A percentile compares a stretch with the other conserved stretches of the same genome.
Conservation (phyloP, 1,139 yeast genomes). For the Candida albicans region DNA sequence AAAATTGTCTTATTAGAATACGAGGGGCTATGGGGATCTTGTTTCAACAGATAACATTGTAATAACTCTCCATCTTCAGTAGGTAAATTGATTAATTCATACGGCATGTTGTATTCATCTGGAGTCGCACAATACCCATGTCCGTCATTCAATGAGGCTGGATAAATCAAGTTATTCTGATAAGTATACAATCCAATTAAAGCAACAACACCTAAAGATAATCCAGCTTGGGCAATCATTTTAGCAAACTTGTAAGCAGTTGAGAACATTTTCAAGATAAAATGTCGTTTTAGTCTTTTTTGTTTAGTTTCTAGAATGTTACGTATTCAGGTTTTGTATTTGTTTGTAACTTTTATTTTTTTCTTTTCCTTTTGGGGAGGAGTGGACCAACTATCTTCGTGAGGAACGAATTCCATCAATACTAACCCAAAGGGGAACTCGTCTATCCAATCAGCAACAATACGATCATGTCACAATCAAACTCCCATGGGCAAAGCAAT, state of each 20-base stretch:
- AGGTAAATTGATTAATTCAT: conserved; percentile 55
- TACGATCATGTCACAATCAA: conserved; percentile 8
- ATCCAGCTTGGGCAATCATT: conserved; percentile 29
- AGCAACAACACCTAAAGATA: conserved; percentile 39
- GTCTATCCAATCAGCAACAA: no score
- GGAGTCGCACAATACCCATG: conserved; percentile 79
- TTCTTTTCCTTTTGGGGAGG: neutral
- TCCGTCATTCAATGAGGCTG: conserved; percentile 78
- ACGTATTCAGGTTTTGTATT: neutral
- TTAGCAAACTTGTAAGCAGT: conserved; percentile 14
- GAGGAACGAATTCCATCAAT: no score
- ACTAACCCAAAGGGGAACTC: no score
- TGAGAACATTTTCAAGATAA: conserved; percentile 3
- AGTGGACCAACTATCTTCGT: no score
- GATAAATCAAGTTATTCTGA: conserved; percentile 76
- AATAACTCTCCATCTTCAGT: conserved; percentile 66
- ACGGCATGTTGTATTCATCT: conserved; percentile 66
- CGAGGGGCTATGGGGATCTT: conserved; percentile 38
- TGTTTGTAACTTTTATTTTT: neutral
- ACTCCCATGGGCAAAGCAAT: conserved; percentile 19
- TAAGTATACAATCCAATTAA: conserved; percentile 60
- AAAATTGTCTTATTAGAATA: conserved; percentile 70
- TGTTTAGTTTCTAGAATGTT: neutral
- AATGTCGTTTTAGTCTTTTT: neutral
- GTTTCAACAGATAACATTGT: conserved; percentile 48